Evolutionary conservation across 306 rosid genomes (phyloP).

Genomic region (Quercus ilex): DNA sequence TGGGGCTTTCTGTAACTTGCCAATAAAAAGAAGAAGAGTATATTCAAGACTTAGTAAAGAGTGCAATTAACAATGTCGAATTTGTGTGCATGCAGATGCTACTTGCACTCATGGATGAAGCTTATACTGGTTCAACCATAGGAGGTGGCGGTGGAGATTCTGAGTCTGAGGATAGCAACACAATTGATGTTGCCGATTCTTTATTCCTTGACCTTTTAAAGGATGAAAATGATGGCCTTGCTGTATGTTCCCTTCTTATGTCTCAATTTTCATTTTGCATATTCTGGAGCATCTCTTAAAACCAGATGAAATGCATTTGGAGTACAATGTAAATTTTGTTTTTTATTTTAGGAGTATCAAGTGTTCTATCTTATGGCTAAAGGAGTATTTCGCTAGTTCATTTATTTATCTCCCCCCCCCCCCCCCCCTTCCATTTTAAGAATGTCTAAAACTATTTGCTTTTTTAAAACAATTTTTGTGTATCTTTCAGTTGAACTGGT

Average conservation of each 20-base stretch:
- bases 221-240: slow-evolving; percentile 98
- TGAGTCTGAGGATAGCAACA: slow-evolving; percentile 75
- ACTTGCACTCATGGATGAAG: slow-evolving; percentile 99
- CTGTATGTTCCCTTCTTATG: slow-evolving; percentile 52
- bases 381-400: neutral
- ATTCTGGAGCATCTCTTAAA: neutral
- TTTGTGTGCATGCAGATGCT: slow-evolving; percentile 62
- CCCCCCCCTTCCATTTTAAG: neutral
- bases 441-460: neutral
- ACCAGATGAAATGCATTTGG: neutral
- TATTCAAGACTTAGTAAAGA: slow-evolving; percentile 11
- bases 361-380: neutral
- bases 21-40: neutral
- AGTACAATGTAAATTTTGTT: neutral
- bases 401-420: neutral
- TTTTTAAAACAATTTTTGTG: too few relatives aligned
- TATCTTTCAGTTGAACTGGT: too few relatives aligned
- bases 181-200: slow-evolving; percentile 80
- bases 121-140: slow-evolving; percentile 92
- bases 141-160: slow-evolving; percentile 94
- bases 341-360: neutral
- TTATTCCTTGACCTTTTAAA: slow-evolving; percentile 85
- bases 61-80: slow-evolving; percentile 6
- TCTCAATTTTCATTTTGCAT: slow-evolving; percentile 7
- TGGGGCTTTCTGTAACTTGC: too few relatives aligned